phyloP scores from a whole-genome alignment of 208 protist species.

The Trypanosoma rangeli region DNA sequence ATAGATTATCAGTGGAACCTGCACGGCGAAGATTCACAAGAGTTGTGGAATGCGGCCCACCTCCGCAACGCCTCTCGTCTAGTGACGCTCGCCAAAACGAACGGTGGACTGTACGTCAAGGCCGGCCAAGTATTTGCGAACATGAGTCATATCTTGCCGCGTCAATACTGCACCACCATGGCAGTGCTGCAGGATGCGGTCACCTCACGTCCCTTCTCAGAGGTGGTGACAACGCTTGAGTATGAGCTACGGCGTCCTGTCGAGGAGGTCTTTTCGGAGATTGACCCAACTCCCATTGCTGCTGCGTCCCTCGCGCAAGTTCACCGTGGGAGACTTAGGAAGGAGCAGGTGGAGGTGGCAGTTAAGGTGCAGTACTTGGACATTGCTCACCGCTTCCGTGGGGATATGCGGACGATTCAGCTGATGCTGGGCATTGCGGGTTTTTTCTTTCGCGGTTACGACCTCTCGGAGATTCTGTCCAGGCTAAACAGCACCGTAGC shows the following conservation, averaged over 20 bases:
- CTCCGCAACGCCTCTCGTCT: conserved; percentile 71
- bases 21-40: conserved; percentile 34
- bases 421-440: conserved; percentile 65
- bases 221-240: conserved; percentile 81
- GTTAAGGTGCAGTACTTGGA: conserved; percentile 96
- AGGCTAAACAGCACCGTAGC: conserved; percentile 88
- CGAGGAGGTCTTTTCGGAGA: conserved; percentile 54
- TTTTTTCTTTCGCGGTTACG: conserved; percentile 83
- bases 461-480: conserved; percentile 83
- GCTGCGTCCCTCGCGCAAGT: conserved; percentile 92
- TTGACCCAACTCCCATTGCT: conserved; percentile 79
- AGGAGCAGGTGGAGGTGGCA: conserved; percentile 84
- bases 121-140: conserved; percentile 94
- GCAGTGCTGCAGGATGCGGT: conserved; percentile 82
- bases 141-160: conserved; percentile 92
- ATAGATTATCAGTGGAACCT: conserved; percentile 76
- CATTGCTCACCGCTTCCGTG: conserved; percentile 80
- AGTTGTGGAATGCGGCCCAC: conserved; percentile 77
- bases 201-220: conserved; percentile 63
- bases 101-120: conserved; percentile 95
- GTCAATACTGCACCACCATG: conserved; percentile 86
- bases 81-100: conserved; percentile 74
- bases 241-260: conserved; percentile 52
- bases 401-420: conserved; percentile 88
- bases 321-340: conserved; percentile 62